A percentile compares a stretch with the other conserved stretches of the same genome.
phyloP scores from a whole-genome alignment of 2,329 filamentous ascomycete genomes.

The Fusarium sp. region DNA sequence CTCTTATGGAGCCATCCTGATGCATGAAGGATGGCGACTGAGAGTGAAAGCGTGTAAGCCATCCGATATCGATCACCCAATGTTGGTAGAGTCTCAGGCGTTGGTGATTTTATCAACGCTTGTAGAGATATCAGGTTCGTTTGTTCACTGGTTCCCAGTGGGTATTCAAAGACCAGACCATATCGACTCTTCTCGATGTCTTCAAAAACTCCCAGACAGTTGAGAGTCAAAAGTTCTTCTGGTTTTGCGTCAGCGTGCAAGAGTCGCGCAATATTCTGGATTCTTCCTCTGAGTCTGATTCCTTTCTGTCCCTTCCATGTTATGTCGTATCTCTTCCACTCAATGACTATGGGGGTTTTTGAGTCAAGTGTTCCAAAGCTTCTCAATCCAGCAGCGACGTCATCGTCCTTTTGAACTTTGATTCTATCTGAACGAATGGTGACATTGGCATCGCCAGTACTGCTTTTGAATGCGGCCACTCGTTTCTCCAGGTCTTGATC shows the following conservation, averaged over 20 bases:
- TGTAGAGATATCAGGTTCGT: neutral
- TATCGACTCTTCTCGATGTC: conserved; percentile 1
- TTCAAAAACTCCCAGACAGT: conserved; percentile 1
- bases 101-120: neutral
- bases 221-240: neutral
- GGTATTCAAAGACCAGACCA: neutral
- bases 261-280: conserved; percentile 6
- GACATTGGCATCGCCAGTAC: neutral
- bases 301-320: conserved; percentile 10
- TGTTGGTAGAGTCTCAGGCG: neutral
- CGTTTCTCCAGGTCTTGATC: neutral
- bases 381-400: neutral
- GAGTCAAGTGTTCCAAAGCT: conserved; percentile 1
- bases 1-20: conserved; percentile 20
- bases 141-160: neutral
- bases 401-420: neutral
- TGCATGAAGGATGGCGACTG: neutral
- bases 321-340: neutral
- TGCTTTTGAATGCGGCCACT: neutral
- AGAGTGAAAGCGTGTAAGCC: neutral
- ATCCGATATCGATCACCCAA: conserved; percentile 12
- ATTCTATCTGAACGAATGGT: neutral
- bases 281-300: neutral
- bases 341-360: neutral
- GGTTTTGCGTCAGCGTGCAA: neutral